A percentile compares a stretch with the other conserved stretches of the same genome.
Conservation (phyloP, 345 rosid genomes). For the Noccaea bulbosa region DNA sequence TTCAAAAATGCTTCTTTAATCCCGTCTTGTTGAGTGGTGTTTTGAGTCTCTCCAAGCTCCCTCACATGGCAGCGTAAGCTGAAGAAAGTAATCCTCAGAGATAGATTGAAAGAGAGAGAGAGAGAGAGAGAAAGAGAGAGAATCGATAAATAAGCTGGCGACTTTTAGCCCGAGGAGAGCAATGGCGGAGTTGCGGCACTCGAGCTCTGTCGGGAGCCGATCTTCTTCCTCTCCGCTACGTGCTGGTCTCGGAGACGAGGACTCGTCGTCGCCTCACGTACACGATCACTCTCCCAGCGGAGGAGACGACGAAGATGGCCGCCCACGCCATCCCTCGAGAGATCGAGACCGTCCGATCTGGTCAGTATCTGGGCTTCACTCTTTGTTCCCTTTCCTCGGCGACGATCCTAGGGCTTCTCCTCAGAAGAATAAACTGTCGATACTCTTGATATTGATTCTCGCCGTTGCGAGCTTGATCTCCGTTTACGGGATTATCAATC, state of each 20-base stretch:
- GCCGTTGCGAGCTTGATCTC: conserved; percentile 70
- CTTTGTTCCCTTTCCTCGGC: conserved; percentile 53
- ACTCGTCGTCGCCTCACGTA: conserved; percentile 78
- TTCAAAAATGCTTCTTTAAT: conserved; percentile 11
- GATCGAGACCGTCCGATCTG: conserved; percentile 90
- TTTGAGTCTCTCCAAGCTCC: conserved; percentile 28
- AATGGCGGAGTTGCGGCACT: conserved; percentile 94
- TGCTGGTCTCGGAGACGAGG: conserved; percentile 58
- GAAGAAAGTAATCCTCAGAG: conserved; percentile 21
- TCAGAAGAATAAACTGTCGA: conserved; percentile 58
- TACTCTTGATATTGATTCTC: conserved; percentile 53
- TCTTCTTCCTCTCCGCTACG: conserved; percentile 86
- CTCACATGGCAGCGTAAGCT: conserved; percentile 43
- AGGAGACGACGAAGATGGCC: conserved; percentile 57
- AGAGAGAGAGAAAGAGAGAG: conserved; percentile 5
- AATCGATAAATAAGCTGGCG: conserved; percentile 48
- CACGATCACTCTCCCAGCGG: conserved; percentile 53
- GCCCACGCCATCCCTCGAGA: conserved; percentile 60
- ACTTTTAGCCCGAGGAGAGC: conserved; percentile 74
- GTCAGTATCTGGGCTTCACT: conserved; percentile 44
- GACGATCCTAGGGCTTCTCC: conserved; percentile 87
- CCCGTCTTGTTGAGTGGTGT: conserved; percentile 12
- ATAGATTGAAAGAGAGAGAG: background rate
- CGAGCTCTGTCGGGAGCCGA: conserved; percentile 87
- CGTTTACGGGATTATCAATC: conserved; percentile 63